phyloP scores from a whole-genome alignment of 1,284 basidiomycete species.

The Cryptococcus hybrid region DNA sequence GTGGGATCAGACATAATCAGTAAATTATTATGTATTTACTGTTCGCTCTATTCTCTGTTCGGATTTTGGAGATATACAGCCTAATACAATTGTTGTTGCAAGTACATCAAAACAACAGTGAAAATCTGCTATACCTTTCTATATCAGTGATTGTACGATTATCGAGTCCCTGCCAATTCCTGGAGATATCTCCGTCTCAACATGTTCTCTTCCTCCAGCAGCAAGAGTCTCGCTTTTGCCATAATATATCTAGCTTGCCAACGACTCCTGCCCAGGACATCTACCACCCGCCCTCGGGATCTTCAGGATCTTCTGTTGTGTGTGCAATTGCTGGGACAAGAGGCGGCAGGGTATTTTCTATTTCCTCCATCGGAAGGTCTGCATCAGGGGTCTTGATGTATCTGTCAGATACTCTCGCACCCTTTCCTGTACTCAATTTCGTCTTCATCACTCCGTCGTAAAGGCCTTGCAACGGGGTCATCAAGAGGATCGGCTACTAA shows the following conservation, averaged over 20 bases:
- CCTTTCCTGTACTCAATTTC: background rate
- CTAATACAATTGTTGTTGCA: too few species aligned
- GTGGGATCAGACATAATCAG: too few species aligned
- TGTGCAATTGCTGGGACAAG: background rate
- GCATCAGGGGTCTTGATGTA: background rate
- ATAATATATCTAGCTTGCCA: conserved; percentile 44
- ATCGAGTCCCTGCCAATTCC: background rate
- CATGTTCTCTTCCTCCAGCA: conserved; percentile 45
- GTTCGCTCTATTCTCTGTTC: too few species aligned
- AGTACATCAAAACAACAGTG: too few species aligned
- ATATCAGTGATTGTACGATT: background rate
- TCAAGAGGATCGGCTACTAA: background rate
- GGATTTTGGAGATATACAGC: too few species aligned
- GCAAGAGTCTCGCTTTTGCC: conserved; percentile 47
- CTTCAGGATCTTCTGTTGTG: background rate
- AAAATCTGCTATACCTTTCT: background rate
- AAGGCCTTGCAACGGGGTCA: background rate
- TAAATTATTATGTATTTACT: too few species aligned
- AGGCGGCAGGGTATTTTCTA: background rate
- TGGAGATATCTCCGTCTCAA: conserved; percentile 35
- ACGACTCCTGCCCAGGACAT: conserved; percentile 26
- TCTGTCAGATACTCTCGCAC: background rate
- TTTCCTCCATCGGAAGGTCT: background rate
- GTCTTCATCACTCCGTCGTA: background rate
- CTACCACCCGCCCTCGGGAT: conserved; percentile 9